phyloP scores from a whole-genome alignment of 352 stramenopile genomes.

The Pythium volutum region DNA sequence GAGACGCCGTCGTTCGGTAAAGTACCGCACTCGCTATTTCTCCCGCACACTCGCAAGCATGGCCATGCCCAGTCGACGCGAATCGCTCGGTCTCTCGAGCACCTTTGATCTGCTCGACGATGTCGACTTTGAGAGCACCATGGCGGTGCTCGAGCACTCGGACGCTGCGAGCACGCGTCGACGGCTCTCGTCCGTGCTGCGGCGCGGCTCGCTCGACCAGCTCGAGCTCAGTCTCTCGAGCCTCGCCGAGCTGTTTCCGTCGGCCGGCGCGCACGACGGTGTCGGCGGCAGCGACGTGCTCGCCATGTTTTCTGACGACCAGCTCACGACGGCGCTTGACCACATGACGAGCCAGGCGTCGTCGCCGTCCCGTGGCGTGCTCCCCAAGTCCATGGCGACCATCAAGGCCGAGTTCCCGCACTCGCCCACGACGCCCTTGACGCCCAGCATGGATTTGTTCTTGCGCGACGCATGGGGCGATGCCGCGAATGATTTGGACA shows the following conservation, averaged over 20 bases:
- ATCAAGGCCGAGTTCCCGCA: conserved; percentile 43
- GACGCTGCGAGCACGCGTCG: neutral
- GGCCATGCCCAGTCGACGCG: conserved; percentile 14
- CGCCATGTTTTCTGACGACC: conserved; percentile 13
- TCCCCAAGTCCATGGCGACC: neutral
- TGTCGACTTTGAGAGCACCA: conserved; percentile 62
- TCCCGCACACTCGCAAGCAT: neutral
- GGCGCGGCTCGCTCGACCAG: conserved; percentile 34
- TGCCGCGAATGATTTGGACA: conserved; percentile 25
- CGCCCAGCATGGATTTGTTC: conserved; percentile 58
- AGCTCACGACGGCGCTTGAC: conserved; percentile 19
- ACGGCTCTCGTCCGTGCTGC: conserved; percentile 19
- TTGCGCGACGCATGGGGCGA: conserved; percentile 58
- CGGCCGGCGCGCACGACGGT: conserved; percentile 11
- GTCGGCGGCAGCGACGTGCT: conserved; percentile 17
- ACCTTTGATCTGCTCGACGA: conserved; percentile 53
- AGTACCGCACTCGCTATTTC: conserved; percentile 9
- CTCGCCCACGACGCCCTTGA: conserved; percentile 37
- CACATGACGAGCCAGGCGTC: conserved; percentile 4
- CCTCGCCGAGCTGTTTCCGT: conserved; percentile 46
- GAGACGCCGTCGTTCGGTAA: neutral
- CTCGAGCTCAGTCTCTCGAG: conserved; percentile 43
- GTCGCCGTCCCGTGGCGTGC: neutral
- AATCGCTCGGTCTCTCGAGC: conserved; percentile 43
- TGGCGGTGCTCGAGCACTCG: conserved; percentile 49